phyloP scores from a whole-genome alignment of 2,329 filamentous ascomycete species.

The Simplicillium aogashimaense region DNA sequence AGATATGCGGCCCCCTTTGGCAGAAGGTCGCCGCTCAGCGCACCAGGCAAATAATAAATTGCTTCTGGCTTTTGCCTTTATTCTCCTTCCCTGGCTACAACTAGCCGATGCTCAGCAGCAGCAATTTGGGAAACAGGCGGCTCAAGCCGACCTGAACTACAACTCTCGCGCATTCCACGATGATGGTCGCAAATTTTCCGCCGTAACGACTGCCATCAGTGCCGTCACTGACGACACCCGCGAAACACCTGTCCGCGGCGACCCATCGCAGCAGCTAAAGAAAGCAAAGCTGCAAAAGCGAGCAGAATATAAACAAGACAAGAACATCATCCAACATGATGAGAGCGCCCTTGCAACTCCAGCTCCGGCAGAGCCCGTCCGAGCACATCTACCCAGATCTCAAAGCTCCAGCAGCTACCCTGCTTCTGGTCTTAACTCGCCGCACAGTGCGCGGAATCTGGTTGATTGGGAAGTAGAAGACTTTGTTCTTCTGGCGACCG shows the following conservation, averaged over 20 bases:
- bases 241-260: conserved; percentile 3
- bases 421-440: conserved; percentile 62
- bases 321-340: conserved; percentile 44
- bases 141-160: conserved; percentile 4
- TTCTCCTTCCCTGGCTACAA: conserved; percentile 44
- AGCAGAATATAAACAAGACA: conserved; percentile 21
- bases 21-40: too few species aligned
- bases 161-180: background rate
- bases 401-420: conserved; percentile 43
- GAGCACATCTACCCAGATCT: conserved; percentile 69
- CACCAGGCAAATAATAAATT: conserved; percentile 30
- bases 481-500: conserved; percentile 98
- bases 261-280: background rate
- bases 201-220: conserved; percentile 12
- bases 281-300: conserved; percentile 15
- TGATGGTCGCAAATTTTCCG: background rate
- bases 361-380: conserved; percentile 91
- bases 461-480: conserved; percentile 99
- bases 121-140: conserved; percentile 25
- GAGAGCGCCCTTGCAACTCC: conserved; percentile 96
- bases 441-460: conserved; percentile 90
- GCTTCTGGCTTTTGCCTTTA: conserved; percentile 45
- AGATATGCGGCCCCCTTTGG: background rate
- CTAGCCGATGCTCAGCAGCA: conserved; percentile 57
- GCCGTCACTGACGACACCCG: conserved; percentile 13